Percentiles rank a stretch among this genome's conserved stretches.
phyloP scores from a whole-genome alignment of 768 basidiomycete genomes.

The Mycena galopus region DNA sequence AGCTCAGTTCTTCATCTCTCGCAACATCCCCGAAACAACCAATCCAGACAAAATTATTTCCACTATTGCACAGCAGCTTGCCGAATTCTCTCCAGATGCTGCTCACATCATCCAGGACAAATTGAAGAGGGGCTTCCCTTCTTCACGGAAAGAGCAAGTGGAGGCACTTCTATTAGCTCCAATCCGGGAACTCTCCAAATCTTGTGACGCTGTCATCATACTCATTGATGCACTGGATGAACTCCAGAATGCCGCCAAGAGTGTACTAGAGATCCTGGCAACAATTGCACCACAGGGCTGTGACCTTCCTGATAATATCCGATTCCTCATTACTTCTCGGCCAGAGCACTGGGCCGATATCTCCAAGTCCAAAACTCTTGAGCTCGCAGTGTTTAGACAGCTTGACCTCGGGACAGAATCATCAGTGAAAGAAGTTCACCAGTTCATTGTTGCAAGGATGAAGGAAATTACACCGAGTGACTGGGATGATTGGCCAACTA shows the following conservation, averaged over 20 bases:
- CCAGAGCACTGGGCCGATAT: slow-evolving; percentile 22
- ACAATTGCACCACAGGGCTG: neutral
- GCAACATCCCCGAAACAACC: too few relatives aligned
- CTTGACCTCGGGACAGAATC: neutral
- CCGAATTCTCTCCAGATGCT: slow-evolving; percentile 16
- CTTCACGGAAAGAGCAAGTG: slow-evolving; percentile 2
- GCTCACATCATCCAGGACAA: neutral
- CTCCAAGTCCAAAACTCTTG: slow-evolving; percentile 12
- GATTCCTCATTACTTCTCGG: too few relatives aligned
- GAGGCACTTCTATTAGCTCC: slow-evolving; percentile 16
- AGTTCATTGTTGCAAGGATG: too few relatives aligned
- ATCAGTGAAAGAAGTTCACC: too few relatives aligned
- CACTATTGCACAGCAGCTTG: slow-evolving; percentile 18
- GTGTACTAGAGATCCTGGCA: neutral
- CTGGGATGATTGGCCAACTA: too few relatives aligned
- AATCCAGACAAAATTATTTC: too few relatives aligned
- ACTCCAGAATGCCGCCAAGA: neutral
- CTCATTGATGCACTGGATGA: slow-evolving; percentile 20
- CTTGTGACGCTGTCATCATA: neutral
- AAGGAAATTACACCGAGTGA: too few relatives aligned
- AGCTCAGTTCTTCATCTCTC: too few relatives aligned
- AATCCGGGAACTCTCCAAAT: slow-evolving; percentile 12
- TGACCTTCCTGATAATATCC: slow-evolving; percentile 18
- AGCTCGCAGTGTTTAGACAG: slow-evolving; percentile 1
- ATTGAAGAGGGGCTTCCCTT: neutral